Base-by-base conservation (phyloP, 2,329 filamentous ascomycete species). In the Albifimbria verrucaria region DNA sequence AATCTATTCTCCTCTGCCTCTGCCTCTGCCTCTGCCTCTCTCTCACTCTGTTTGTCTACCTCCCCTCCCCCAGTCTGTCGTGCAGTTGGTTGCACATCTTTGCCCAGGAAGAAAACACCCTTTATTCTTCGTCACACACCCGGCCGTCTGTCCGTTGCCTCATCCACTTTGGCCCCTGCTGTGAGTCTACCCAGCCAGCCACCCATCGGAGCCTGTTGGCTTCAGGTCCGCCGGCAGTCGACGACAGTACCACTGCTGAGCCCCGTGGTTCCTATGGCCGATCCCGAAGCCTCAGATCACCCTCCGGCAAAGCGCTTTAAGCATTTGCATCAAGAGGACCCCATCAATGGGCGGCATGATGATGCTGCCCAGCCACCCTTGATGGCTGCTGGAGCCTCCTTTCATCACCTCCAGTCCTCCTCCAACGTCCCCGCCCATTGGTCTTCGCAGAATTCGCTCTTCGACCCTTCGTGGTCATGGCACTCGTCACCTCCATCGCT, bases 251-350 rank as follows among this genome's bases (percentile, higher is more conserved):
- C n/a, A n/a, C n/a, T n/a, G n/a, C n/a, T n/a, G n/a, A n/a, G n/a
- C n/a, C 26, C 26, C 26, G 15, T 32, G 52, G 55, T 55, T 57
- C 54, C 52, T 50, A 65, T 65, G 63, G 63, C 59, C 42, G 56
- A 57, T 51, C 59, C 57, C 17, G 53, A 59, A 52, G 63, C 57
- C 45, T 59, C 61, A 51, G 58, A 55, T 49, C 63, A 61, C 52
- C 63, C 63, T 43, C 52, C 54, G 46, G 26, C 26, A 32, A 66
- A 66, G 63, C 63, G 63, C 51, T 55, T 63, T 52, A 65, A 64
- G 54, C 63, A 62, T 52, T 57, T 52, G 52, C 57, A 50, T 48
- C 48, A 52, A 44, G 57, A 54, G 45, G 55, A 59, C 43, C 56
- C 58, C 52, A 55, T 56, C 32, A 36, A 46, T 51, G 52, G 56